Base-by-base conservation (phyloP, 2,329 filamentous ascomycete genomes). In the Emmonsiellopsis sp. region DNA sequence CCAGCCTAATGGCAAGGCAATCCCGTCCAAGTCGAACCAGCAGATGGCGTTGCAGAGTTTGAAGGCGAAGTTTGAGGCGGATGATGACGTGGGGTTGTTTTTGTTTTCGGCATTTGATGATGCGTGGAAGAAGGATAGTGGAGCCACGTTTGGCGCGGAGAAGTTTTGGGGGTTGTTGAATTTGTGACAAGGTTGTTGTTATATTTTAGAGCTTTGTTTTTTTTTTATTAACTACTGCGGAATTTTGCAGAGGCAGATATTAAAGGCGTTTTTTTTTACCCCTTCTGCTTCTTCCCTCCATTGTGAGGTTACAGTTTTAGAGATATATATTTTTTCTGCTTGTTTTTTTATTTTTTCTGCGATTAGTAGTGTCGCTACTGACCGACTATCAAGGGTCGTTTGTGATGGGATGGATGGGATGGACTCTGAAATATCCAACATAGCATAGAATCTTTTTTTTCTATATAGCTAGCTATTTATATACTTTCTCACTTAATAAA, bases 21-120 rank as follows among this genome's bases (percentile, higher is more conserved):
- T 91, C 2, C 86, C 88, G 0, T 82, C 82, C 10, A 62, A 72
- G n/a, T 71, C 75, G 9, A 82, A 90, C 59, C 89, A 95, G 68
- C 65, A 73, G 9, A 66, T 68, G 21, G 89, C 89, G 9, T 68
- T 95, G 37, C 66, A 71, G 5, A 84, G 83, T 27, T 80, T 95
- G 62, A 81, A 79, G 66, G 63, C 65, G 39, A 73, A 75, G 2
- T 89, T 89, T 64, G 63, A 71, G 0, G 65, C 66, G 2, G 58
- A 61, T 34, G 52, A 58, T 48, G 59, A 56, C 14, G 69, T 82
- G 52, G 55, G 56, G 3, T 63, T 92, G 43, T 79, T 91, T 58
- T 73, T 94, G 21, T 92, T 93, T 71, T 86, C 85, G 32, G 84
- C 87, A 3, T 92, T 85, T 72, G 86, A 95, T 68, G 86, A 89